Conservation (phyloP, 371 early-diverging fungal species). For the Mortierella sp. region DNA sequence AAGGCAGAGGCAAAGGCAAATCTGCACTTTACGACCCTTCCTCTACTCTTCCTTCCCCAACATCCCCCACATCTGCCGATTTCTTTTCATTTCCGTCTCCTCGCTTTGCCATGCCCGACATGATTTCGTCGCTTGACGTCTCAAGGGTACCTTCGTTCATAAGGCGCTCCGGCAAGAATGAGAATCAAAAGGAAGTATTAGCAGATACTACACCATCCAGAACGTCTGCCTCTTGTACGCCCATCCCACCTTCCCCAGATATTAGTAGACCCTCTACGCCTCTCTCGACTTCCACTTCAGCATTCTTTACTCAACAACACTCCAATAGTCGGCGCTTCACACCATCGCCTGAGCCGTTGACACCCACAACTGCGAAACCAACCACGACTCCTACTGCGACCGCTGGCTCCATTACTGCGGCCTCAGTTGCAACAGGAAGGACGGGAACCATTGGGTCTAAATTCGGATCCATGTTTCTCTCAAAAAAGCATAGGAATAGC, state of each 20-base stretch:
- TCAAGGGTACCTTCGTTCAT: slow-evolving; percentile 3
- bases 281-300: slow-evolving; percentile 23
- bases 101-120: background rate
- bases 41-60: background rate
- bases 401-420: background rate
- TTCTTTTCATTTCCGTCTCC: background rate
- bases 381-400: background rate
- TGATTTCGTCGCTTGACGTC: slow-evolving; percentile 16
- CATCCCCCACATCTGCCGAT: background rate
- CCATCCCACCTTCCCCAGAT: slow-evolving; percentile 17
- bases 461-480: slow-evolving; percentile 19
- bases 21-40: background rate
- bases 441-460: slow-evolving; percentile 16
- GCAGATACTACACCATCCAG: background rate
- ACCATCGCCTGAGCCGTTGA: slow-evolving; percentile 20
- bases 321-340: background rate
- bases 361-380: slow-evolving; percentile 3
- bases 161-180: background rate
- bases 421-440: background rate
- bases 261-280: slow-evolving; percentile 23
- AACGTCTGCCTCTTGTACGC: slow-evolving; percentile 20
- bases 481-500: background rate
- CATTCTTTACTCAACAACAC: background rate
- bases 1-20: background rate
- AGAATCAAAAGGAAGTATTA: slow-evolving; percentile 3